A percentile compares a stretch with the other conserved stretches of the same genome.
These are phyloP conservation scores for Isoetes taiwanensis DNA, from an alignment of 75 land plant genomes.

Conservation along the genomic window DNA sequence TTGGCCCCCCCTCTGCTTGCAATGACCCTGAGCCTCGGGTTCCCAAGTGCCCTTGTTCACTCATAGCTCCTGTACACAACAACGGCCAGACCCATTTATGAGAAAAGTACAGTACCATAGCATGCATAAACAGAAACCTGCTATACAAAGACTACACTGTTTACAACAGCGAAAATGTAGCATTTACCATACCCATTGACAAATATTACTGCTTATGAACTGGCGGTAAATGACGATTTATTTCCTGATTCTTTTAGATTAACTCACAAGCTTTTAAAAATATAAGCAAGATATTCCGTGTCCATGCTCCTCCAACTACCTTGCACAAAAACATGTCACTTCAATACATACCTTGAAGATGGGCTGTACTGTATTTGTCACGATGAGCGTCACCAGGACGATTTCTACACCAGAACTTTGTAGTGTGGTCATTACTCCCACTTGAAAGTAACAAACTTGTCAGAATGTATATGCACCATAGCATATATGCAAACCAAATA, in stretches of 20 bases:
- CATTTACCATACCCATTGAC: background rate
- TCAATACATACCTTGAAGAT: slow-evolving; percentile 15
- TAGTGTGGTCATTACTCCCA: slow-evolving; percentile 97
- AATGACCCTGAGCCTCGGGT: slow-evolving; percentile 21
- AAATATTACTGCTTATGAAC: background rate
- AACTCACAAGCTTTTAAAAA: background rate
- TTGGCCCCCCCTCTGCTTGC: slow-evolving; percentile 33
- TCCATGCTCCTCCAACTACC: background rate
- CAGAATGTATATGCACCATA: background rate
- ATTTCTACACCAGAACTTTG: slow-evolving; percentile 97
- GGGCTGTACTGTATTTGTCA: slow-evolving; percentile 39
- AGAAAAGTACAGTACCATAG: background rate
- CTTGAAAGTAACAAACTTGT: slow-evolving; percentile 28
- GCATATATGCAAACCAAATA: background rate
- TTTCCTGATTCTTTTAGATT: too few species aligned
- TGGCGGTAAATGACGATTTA: background rate
- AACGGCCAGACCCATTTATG: background rate
- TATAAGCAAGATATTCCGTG: background rate
- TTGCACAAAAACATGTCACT: background rate
- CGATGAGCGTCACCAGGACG: slow-evolving; percentile 86
- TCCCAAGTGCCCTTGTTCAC: slow-evolving; percentile 47
- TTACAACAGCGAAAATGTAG: background rate
- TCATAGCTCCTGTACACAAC: background rate
- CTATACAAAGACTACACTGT: slow-evolving; percentile 4
- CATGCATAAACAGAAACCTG: slow-evolving; percentile 19